These are phyloP conservation scores for Phascolomyces articulosus DNA, from an alignment of 371 early-diverging fungal genomes.

Conservation along the genomic window DNA sequence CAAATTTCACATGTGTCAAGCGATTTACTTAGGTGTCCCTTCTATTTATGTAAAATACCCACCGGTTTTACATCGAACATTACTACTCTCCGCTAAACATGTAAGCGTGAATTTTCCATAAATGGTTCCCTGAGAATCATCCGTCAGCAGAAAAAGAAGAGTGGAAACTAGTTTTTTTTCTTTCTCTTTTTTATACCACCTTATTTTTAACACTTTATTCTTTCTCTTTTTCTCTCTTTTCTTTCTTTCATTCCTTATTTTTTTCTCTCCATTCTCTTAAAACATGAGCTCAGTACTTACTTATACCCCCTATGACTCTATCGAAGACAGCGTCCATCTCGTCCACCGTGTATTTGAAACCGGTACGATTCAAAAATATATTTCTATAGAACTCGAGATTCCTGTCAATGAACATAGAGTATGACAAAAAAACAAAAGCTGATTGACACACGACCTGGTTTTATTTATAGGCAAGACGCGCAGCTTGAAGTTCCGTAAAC, in stretches of 20 bases:
- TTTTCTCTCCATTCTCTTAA: constrained; percentile 1
- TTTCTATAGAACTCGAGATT: not conserved
- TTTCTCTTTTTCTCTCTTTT: not conserved
- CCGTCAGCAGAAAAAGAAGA: not conserved
- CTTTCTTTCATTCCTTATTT: constrained; percentile 3
- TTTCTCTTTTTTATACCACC: not conserved
- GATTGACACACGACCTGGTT: no score
- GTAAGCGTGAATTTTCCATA: constrained; percentile 8
- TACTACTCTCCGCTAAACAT: no score
- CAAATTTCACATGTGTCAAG: no score
- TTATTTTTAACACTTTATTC: not conserved
- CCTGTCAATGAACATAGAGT: no score
- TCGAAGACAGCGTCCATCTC: constrained; percentile 38
- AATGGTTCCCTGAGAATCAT: not conserved
- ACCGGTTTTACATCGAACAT: no score
- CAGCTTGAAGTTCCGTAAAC: constrained; percentile 62
- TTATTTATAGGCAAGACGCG: constrained; percentile 41
- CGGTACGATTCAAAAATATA: constrained; percentile 22
- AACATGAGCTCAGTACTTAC: constrained; percentile 13
- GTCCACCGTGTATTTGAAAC: constrained; percentile 36
- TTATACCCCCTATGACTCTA: constrained; percentile 41
- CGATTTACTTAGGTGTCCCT: no score
- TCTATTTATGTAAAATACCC: no score
- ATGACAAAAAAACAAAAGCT: no score
- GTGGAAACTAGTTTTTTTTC: not conserved